phyloP scores from a whole-genome alignment of 2,329 filamentous ascomycete genomes.

The Gaeumannomyces tritici region DNA sequence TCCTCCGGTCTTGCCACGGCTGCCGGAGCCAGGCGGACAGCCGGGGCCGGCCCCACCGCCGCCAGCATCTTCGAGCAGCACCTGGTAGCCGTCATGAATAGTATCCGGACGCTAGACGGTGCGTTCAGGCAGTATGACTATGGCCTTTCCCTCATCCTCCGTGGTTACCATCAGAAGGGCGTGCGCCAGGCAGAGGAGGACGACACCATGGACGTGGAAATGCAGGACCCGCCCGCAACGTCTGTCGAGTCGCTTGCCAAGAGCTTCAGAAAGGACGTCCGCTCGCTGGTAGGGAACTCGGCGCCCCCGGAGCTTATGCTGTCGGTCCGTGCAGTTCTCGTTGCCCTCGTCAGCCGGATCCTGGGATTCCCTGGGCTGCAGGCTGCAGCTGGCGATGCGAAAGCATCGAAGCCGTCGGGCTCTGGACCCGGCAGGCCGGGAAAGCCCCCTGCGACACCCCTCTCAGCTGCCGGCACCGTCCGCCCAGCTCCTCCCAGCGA shows the following conservation, averaged over 20 bases:
- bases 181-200: constrained; percentile 8
- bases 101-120: constrained; percentile 48
- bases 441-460: constrained; percentile 2
- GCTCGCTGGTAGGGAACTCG: constrained; percentile 57
- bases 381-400: background rate
- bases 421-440: constrained; percentile 2
- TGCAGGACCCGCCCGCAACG: constrained; percentile 11
- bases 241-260: constrained; percentile 27
- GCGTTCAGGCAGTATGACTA: constrained; percentile 48
- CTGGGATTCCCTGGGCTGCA: background rate
- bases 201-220: constrained; percentile 4
- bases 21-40: background rate
- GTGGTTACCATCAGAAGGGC: constrained; percentile 18
- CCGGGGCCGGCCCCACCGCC: constrained; percentile 1
- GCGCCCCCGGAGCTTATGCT: constrained; percentile 41
- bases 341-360: constrained; percentile 24
- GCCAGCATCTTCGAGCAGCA: constrained; percentile 26
- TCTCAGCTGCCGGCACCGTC: background rate
- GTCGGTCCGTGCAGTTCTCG: constrained; percentile 45
- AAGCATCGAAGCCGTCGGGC: constrained; percentile 1
- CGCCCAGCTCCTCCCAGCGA: constrained; percentile 2
- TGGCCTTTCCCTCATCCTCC: constrained; percentile 40
- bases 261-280: constrained; percentile 49
- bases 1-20: background rate
- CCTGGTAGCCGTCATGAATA: constrained; percentile 35